These are phyloP conservation scores for Tricholoma saponaceum DNA, from an alignment of 768 basidiomycete genomes.

Conservation along the genomic window DNA sequence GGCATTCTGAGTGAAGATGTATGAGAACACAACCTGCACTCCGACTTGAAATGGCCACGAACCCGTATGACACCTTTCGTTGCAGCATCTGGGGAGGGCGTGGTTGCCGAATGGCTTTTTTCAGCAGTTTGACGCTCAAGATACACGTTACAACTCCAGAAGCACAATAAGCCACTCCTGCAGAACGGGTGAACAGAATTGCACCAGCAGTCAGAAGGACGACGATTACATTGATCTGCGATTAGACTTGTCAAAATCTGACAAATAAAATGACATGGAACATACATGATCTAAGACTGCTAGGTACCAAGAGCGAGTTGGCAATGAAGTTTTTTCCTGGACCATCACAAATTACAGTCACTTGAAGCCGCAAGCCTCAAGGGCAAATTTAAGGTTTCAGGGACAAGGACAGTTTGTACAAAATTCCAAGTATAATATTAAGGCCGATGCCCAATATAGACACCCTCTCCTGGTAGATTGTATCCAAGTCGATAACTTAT, in stretches of 20 bases:
- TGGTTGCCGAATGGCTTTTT: constrained; percentile 58
- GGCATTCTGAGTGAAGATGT: constrained; percentile 61
- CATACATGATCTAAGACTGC: constrained; percentile 38
- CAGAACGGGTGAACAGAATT: constrained; percentile 59
- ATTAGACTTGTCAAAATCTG: background rate
- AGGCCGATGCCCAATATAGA: too few species aligned
- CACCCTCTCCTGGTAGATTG: too few species aligned
- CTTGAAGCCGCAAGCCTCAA: too few species aligned
- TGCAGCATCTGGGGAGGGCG: constrained; percentile 43
- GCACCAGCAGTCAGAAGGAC: constrained; percentile 42
- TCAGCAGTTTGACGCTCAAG: constrained; percentile 57
- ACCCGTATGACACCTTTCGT: constrained; percentile 68
- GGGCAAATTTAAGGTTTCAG: background rate
- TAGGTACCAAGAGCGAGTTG: constrained; percentile 22
- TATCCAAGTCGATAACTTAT: background rate
- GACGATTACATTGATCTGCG: constrained; percentile 58
- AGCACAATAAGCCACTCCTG: constrained; percentile 56
- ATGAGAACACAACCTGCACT: background rate
- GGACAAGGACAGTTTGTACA: too few species aligned
- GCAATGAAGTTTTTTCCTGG: constrained; percentile 3
- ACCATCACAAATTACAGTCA: background rate
- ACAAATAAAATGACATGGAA: background rate
- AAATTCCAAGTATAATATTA: too few species aligned
- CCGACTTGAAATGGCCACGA: constrained; percentile 15
- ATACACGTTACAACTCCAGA: constrained; percentile 54